Conservation (phyloP, 2,329 filamentous ascomycete species). For the Trichoderma sp. region DNA sequence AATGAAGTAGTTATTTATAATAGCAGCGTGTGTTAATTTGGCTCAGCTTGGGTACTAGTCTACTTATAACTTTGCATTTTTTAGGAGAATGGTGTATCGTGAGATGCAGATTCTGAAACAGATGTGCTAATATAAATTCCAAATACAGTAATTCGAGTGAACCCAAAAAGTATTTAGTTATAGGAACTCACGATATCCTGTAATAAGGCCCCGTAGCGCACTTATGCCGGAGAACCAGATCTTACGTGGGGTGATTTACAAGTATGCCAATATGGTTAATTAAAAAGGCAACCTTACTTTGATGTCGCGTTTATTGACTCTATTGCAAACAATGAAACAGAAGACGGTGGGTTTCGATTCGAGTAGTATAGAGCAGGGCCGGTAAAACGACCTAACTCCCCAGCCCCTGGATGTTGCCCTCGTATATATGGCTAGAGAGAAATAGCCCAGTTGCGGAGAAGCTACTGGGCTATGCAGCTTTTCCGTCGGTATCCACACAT, state of each 20-base stretch:
- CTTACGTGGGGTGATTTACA: background rate
- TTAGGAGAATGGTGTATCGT: background rate
- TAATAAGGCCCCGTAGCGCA: background rate
- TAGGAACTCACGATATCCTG: background rate
- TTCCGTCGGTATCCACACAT: background rate
- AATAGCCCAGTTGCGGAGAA: background rate
- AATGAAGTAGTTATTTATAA: background rate
- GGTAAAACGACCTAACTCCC: background rate
- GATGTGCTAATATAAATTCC: background rate
- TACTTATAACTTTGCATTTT: background rate
- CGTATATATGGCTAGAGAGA: background rate
- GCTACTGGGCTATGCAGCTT: conserved; percentile 3
- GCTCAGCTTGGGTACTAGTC: background rate
- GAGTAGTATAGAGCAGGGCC: background rate
- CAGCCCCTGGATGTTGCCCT: background rate
- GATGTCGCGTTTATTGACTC: background rate
- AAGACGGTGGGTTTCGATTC: background rate
- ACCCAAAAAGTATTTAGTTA: background rate
- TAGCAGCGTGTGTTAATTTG: background rate
- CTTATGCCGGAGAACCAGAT: background rate
- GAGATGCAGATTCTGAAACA: background rate
- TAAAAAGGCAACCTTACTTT: background rate
- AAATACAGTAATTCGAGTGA: background rate
- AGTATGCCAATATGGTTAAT: background rate
- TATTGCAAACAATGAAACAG: background rate